phyloP scores from a whole-genome alignment of 305 asterid genomes.

The Solanum hybrid region DNA sequence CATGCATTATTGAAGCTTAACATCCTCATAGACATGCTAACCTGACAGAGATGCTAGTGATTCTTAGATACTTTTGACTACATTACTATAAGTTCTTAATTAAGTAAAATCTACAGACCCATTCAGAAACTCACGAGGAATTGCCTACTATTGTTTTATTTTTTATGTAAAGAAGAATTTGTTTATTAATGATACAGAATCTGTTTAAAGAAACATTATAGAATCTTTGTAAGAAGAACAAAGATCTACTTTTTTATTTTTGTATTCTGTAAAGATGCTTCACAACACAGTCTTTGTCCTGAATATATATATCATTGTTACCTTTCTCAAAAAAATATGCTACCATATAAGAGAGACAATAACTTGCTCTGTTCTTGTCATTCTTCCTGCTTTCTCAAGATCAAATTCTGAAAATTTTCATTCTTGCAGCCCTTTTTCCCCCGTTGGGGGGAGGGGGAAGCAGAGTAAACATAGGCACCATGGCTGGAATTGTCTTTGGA shows the following conservation, averaged over 20 bases:
- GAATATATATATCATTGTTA: neutral
- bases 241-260: neutral
- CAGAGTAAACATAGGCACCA: neutral
- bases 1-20: neutral
- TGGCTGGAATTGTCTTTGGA: neutral
- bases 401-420: neutral
- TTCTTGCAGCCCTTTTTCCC: constrained; percentile 1
- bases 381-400: neutral
- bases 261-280: neutral
- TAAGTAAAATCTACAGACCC: neutral
- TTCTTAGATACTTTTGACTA: neutral
- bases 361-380: neutral
- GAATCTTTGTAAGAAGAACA: neutral
- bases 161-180: neutral
- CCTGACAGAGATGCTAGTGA: neutral
- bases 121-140: neutral
- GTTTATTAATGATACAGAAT: neutral
- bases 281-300: neutral
- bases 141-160: neutral
- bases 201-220: neutral
- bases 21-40: neutral
- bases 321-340: neutral
- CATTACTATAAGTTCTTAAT: neutral
- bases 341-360: neutral
- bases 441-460: neutral